Evolutionary conservation across 2,329 filamentous ascomycete genomes (phyloP).

Genomic region (Trichophyton schoenleinii): DNA sequence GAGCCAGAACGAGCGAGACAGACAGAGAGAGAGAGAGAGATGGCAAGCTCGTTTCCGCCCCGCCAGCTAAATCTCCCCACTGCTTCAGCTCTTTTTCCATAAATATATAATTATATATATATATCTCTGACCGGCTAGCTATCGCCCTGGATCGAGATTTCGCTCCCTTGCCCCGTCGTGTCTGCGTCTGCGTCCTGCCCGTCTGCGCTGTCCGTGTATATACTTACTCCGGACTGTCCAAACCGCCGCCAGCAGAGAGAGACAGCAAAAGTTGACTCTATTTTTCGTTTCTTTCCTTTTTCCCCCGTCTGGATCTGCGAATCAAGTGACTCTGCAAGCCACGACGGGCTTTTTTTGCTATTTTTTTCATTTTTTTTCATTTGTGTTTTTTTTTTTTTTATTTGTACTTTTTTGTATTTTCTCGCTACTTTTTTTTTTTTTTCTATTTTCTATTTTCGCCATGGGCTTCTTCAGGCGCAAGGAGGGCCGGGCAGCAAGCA

Average conservation of each 20-base stretch:
- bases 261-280: no score
- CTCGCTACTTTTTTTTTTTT: not conserved
- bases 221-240: no score
- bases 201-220: not conserved
- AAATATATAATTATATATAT: not conserved
- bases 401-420: not conserved
- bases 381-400: not conserved
- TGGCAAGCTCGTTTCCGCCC: conserved; percentile 3
- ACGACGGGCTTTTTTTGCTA: not conserved
- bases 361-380: no score
- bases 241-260: no score
- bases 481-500: conserved; percentile 25
- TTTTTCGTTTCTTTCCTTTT: no score
- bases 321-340: not conserved
- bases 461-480: conserved; percentile 37
- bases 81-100: not conserved
- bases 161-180: not conserved
- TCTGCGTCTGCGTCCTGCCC: no score
- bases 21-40: not conserved
- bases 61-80: conserved; percentile 4
- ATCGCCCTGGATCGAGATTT: not conserved
- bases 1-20: no score
- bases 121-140: not conserved
- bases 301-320: no score
- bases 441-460: not conserved